These are phyloP conservation scores for Dioscorea alata DNA, from an alignment of 106 monocot species.

Conservation along the genomic window DNA sequence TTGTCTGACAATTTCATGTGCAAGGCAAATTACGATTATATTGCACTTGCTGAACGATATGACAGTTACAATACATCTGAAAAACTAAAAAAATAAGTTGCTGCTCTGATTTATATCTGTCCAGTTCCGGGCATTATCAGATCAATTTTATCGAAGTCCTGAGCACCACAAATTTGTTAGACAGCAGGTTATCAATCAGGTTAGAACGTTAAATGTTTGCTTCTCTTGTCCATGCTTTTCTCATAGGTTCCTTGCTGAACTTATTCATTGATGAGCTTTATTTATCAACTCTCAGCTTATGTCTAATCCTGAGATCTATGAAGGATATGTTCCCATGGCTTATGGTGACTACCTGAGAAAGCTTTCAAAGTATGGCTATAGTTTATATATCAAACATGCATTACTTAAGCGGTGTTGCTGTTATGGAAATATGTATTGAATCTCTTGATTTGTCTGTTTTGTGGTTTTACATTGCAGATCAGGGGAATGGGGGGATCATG, in stretches of 20 bases:
- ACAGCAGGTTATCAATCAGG: conserved; percentile 62
- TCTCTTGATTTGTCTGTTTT: not conserved
- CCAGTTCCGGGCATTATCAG: conserved; percentile 74
- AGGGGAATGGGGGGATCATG: conserved; percentile 98
- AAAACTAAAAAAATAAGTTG: not conserved
- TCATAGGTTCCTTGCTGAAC: not conserved
- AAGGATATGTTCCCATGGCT: conserved; percentile 96
- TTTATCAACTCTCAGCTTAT: conserved; percentile 47
- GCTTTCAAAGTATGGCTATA: conserved; percentile 40
- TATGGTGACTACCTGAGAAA: conserved; percentile 83
- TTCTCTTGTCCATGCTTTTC: not conserved
- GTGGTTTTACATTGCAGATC: conserved; percentile 20
- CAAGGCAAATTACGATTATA: not conserved
- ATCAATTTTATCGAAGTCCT: conserved; percentile 69
- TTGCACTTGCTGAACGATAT: too few species aligned
- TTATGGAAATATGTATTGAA: not conserved
- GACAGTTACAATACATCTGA: too few species aligned
- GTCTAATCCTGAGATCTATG: conserved; percentile 72
- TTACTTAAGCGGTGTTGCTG: not conserved
- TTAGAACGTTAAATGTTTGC: not conserved
- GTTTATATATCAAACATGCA: not conserved
- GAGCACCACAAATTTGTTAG: conserved; percentile 81
- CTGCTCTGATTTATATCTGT: not conserved
- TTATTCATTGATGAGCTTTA: not conserved
- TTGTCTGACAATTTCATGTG: not conserved